Conservation (phyloP, 768 basidiomycete species). For the Lyophyllum semitale region DNA sequence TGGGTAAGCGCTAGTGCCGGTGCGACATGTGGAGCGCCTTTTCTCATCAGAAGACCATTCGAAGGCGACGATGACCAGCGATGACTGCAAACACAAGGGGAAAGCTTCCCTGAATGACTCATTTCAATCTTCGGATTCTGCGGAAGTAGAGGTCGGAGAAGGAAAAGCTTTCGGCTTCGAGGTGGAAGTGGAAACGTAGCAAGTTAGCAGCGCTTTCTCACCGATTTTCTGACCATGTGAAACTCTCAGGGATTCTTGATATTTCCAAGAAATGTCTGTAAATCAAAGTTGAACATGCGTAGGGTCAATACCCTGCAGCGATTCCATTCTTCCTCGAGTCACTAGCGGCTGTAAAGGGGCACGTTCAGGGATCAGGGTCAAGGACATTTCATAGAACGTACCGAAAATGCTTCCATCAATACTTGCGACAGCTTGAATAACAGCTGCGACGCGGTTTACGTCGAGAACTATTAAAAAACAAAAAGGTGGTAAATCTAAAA, state of each 20-base stretch:
- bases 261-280: not conserved
- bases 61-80: not conserved
- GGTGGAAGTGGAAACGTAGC: no score
- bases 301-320: constrained; percentile 73
- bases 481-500: not conserved
- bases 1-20: not conserved
- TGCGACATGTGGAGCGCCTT: not conserved
- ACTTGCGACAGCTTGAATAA: constrained; percentile 67
- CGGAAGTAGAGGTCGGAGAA: no score
- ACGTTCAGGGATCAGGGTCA: constrained; percentile 5
- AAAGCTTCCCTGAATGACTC: no score
- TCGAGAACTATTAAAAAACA: constrained; percentile 50
- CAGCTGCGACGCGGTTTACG: constrained; percentile 72
- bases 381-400: constrained; percentile 32
- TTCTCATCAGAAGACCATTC: constrained; percentile 1
- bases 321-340: constrained; percentile 94
- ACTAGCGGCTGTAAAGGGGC: constrained; percentile 62
- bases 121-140: no score
- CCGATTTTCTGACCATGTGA: no score
- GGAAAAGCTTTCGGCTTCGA: no score
- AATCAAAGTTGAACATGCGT: not conserved
- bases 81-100: no score
- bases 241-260: not conserved
- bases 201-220: no score
- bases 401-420: constrained; percentile 62